A percentile compares a stretch with the other conserved stretches of the same genome.
Conservation (phyloP, 2,329 filamentous ascomycete species). For the Ophiostoma piceae region DNA sequence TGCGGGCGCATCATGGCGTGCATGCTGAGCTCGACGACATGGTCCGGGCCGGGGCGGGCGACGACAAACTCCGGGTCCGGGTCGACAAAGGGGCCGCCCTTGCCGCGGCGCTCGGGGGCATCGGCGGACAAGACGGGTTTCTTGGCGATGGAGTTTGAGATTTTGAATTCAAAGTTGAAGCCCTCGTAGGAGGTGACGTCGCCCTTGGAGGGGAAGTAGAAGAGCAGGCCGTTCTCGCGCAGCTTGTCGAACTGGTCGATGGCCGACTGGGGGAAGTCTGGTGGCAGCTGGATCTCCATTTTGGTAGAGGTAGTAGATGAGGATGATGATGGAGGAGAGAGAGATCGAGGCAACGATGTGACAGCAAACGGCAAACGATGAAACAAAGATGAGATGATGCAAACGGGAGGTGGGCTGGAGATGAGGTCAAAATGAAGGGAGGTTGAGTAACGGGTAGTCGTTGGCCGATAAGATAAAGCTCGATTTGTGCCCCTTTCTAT, state of each 20-base stretch:
- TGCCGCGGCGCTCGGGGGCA: conserved; percentile 29
- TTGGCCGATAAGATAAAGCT: background rate
- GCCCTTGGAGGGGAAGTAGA: conserved; percentile 24
- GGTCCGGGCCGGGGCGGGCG: conserved; percentile 29
- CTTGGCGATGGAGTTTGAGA: conserved; percentile 29
- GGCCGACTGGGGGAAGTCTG: conserved; percentile 23
- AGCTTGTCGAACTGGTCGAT: conserved; percentile 27
- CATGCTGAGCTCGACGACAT: conserved; percentile 37
- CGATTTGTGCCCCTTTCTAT: background rate
- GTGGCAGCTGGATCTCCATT: conserved; percentile 24
- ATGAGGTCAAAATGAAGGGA: background rate
- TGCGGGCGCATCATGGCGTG: conserved; percentile 36
- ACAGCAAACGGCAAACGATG: background rate
- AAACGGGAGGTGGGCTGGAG: background rate
- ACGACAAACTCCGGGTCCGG: conserved; percentile 34
- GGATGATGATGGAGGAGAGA: too few relatives aligned
- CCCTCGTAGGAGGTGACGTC: conserved; percentile 23
- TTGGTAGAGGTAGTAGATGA: background rate
- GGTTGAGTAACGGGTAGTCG: background rate
- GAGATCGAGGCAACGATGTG: background rate
- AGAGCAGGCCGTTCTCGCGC: conserved; percentile 23
- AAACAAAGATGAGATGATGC: background rate
- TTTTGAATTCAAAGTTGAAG: conserved; percentile 31
- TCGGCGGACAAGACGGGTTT: conserved; percentile 28
- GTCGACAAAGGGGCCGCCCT: conserved; percentile 31